Evolutionary conservation across 176 grass and related monocot species (phyloP).

Genomic region (Ensete ventricosum): DNA sequence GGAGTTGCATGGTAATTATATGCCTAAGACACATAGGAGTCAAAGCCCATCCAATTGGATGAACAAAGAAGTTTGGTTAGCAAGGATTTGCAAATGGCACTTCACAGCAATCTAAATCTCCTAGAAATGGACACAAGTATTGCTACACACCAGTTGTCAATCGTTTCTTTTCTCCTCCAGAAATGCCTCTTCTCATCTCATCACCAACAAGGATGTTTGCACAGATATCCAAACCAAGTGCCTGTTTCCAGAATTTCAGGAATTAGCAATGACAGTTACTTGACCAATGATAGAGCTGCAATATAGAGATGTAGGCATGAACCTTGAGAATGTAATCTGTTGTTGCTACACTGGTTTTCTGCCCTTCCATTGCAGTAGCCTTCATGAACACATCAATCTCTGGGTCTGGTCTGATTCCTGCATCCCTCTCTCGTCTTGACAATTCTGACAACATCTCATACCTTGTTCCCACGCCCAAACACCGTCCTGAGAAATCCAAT

Average conservation of each 20-base stretch:
- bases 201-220: slow-evolving; percentile 62
- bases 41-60: not conserved
- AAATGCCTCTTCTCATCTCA: slow-evolving; percentile 70
- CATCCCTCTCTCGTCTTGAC: slow-evolving; percentile 45
- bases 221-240: slow-evolving; percentile 54
- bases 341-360: slow-evolving; percentile 36
- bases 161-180: slow-evolving; percentile 62
- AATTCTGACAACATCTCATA: slow-evolving; percentile 54
- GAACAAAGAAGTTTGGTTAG: no score
- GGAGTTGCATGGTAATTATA: not conserved
- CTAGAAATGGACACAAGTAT: no score
- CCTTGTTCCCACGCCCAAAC: slow-evolving; percentile 44
- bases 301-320: not conserved
- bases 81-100: not conserved
- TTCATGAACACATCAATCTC: slow-evolving; percentile 66
- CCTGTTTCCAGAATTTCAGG: slow-evolving; percentile 16
- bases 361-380: slow-evolving; percentile 40
- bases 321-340: slow-evolving; percentile 70
- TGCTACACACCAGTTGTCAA: slow-evolving; percentile 47
- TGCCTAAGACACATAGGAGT: no score
- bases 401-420: slow-evolving; percentile 56
- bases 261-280: not conserved
- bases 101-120: not conserved
- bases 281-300: not conserved
- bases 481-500: slow-evolving; percentile 53